Base-by-base conservation (phyloP, 352 stramenopile genomes). In the Pythium vanterpoolii region DNA sequence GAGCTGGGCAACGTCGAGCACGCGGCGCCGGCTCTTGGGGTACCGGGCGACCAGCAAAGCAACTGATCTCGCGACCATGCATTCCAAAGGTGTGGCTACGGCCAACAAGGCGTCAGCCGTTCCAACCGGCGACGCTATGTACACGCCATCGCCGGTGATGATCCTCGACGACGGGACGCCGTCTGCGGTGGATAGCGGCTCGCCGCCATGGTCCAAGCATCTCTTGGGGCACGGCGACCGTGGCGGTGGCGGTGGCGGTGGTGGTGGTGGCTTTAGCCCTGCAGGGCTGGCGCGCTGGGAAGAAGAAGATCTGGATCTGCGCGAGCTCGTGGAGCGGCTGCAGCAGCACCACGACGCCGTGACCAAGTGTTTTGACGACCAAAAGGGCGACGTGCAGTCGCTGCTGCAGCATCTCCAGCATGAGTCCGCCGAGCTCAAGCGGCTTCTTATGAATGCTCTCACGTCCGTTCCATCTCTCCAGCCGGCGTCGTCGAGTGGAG, bases 311-410 rank as follows among this genome's bases (percentile, higher is more conserved):
- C 9, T 90, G 39, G 82, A 89, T 23, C 46, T 94, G 7, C 79
- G 82, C 4, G 80, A 92, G 23, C 74, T 94, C 1, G 71, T 92
- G 0, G 82, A 94, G 43, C 72, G 82, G 21, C 52, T 94, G 38
- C 82, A 92, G 52, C 84, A 81, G 38, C 82, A 94, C 46, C 84
- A 94, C 57, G 84, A 94, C 49, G 71, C 73, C 4, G 80, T 90
- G 23, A 67, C 78, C 7, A 91, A 90, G 56, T 79, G 59, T 30
- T 91, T 92, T 26, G 76, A 90, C 27, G 73, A 90, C 27, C 81
- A 91, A 40, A 85, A 88, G 45, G 75, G 75, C 0, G 80, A 89
- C 50, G 71, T 83, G 9, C 73, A 77, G 18, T 75, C 81, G 38
- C 48, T 89, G 26, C 60, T 89, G 18, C 69, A 92, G 51, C 74